Evolutionary conservation across 2,329 filamentous ascomycete genomes (phyloP).

Genomic region (Exophiala dermatitidis): DNA sequence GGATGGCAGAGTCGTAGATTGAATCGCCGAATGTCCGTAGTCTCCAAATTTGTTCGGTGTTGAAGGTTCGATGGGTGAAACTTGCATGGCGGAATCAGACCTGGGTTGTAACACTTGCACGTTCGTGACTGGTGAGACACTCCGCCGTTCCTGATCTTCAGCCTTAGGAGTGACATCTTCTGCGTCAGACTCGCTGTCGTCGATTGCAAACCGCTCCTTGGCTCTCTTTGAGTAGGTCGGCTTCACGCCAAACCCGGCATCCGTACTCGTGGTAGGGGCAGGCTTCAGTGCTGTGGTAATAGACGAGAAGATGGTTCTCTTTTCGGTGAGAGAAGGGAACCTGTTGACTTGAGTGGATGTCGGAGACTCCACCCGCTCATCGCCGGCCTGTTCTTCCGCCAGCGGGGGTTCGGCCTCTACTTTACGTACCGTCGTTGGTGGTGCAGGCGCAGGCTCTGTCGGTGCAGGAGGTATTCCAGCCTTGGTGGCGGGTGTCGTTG

Average conservation of each 20-base stretch:
- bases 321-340: conserved; percentile 25
- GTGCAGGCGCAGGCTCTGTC: conserved; percentile 15
- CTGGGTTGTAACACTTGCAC: conserved; percentile 40
- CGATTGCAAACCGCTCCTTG: conserved; percentile 26
- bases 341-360: conserved; percentile 15
- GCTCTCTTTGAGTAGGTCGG: conserved; percentile 22
- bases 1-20: conserved; percentile 29
- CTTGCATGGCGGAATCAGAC: conserved; percentile 62
- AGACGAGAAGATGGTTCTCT: conserved; percentile 22
- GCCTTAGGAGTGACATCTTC: conserved; percentile 19
- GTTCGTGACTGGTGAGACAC: conserved; percentile 16
- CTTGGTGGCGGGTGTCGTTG: conserved; percentile 18
- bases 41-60: conserved; percentile 55
- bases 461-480: conserved; percentile 7
- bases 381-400: neutral
- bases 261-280: conserved; percentile 13
- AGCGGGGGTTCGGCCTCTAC: conserved; percentile 11
- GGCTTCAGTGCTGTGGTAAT: conserved; percentile 21
- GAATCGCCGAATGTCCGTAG: conserved; percentile 65
- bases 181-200: conserved; percentile 24
- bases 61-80: conserved; percentile 50
- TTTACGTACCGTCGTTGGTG: conserved; percentile 13
- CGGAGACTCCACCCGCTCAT: conserved; percentile 5
- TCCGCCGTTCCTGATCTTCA: conserved; percentile 12
- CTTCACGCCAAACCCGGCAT: conserved; percentile 15